Percentiles rank a stretch among this genome's conserved stretches.
These are phyloP conservation scores for Irpex rosettiformis DNA, from an alignment of 1,284 basidiomycete genomes.

Conservation along the genomic window DNA sequence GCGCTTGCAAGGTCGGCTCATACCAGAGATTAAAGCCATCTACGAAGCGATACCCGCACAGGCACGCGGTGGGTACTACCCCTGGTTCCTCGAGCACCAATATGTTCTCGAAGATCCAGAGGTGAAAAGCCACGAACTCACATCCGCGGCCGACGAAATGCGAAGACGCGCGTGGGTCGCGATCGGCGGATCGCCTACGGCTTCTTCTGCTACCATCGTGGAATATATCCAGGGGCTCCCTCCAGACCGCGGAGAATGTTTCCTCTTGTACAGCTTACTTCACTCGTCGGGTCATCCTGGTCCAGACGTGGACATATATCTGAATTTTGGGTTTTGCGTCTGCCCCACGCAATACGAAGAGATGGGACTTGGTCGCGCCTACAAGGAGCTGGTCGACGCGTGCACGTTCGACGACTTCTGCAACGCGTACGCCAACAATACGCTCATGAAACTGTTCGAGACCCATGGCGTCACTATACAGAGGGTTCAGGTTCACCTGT, in stretches of 20 bases:
- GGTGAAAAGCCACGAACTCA: not conserved
- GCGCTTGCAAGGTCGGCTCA: constrained; percentile 28
- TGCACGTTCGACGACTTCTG: constrained; percentile 34
- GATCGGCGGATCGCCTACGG: constrained; percentile 9
- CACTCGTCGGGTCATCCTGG: constrained; percentile 15
- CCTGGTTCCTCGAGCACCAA: constrained; percentile 34
- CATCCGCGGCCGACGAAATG: not conserved
- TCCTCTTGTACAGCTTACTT: constrained; percentile 14
- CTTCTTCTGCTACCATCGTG: constrained; percentile 8
- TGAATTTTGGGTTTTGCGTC: constrained; percentile 32
- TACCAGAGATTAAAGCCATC: constrained; percentile 30
- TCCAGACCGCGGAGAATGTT: constrained; percentile 13
- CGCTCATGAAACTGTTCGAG: constrained; percentile 25
- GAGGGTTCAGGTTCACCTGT: not conserved
- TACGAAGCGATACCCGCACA: constrained; percentile 25
- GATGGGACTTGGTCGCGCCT: constrained; percentile 15
- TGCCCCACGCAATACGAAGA: constrained; percentile 19
- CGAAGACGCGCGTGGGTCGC: constrained; percentile 5
- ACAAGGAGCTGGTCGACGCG: constrained; percentile 22
- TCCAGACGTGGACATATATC: constrained; percentile 18
- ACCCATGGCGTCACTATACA: constrained; percentile 15
- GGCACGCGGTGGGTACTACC: constrained; percentile 26
- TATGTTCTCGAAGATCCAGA: constrained; percentile 23
- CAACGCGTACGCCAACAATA: constrained; percentile 23
- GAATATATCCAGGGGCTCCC: constrained; percentile 9